Evolutionary conservation across 257 asterid species (phyloP), one percentile per base, ranked within the genome.

Genomic region (Ajuga chamaepitys): DNA sequence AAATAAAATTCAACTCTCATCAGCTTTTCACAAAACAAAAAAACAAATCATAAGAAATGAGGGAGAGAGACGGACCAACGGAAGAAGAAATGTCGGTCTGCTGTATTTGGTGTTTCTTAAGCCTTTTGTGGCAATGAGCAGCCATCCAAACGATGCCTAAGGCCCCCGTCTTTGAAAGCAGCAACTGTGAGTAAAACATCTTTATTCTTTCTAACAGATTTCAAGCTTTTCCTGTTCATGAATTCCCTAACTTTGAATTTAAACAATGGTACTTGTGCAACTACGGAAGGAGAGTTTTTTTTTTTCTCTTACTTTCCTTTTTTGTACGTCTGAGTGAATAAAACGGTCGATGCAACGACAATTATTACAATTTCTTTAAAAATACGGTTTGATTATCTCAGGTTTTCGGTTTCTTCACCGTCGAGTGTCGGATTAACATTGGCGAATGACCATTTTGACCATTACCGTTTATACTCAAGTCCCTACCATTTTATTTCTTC

Each of bases 141-240:
- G 99, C 99, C 86, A 82, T 47, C 99, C 99, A 94, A 58, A 94
- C 73, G 61, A 74, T 78, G 66, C 91, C 94, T 42, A 90, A 66
- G 41, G 79, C 77, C 77, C 89, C 97, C 68, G 83, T 90, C 81
- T 79, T 94, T 14, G 98, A 88, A 20, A 94, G 83, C 26, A 94
- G 81, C 32, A 79, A 65, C 58, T 81, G 88, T 18, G 95, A 85
- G 78, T 83, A 80, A 67, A 94, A 84, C 99, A 94, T 94, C 62
- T 41, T 68, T 22, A 38, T 34, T 37, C 65, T 37, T 7, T 13
- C 2, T 51, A 45, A 37, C 68, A 59, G 44, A 13, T 75, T 62
- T 57, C 51, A 35, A 56, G n/a, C n/a, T 35, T 41, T 25, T n/a
- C 5, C 35, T 16, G 28, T 40, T 46, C 14, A 4, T 40, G 16